A percentile compares a stretch with the other conserved stretches of the same genome.
Conservation (phyloP, 208 protist genomes). For the Leishmania aethiopica region DNA sequence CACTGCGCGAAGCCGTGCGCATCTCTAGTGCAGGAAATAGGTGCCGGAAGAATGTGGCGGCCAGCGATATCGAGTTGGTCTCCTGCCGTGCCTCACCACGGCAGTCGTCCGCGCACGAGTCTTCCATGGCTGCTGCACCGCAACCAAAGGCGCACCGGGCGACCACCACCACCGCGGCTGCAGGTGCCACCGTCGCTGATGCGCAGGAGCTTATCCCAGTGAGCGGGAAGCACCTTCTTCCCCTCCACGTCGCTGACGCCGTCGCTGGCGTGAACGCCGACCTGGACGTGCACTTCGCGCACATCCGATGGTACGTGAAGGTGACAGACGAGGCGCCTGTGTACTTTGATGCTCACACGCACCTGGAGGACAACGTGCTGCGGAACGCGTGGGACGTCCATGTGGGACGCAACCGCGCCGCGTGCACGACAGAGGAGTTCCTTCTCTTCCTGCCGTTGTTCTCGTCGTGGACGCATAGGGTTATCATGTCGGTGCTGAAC, state of each 20-base stretch:
- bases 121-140: neutral
- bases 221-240: constrained; percentile 25
- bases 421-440: constrained; percentile 68
- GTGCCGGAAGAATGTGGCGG: neutral
- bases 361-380: constrained; percentile 60
- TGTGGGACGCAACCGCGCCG: constrained; percentile 58
- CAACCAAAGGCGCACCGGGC: neutral
- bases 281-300: constrained; percentile 54
- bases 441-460: constrained; percentile 46
- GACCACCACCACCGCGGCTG: neutral
- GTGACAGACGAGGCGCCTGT: constrained; percentile 29
- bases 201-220: constrained; percentile 22
- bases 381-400: constrained; percentile 53
- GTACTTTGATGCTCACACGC: constrained; percentile 46
- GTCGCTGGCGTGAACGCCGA: constrained; percentile 50
- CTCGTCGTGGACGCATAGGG: constrained; percentile 50
- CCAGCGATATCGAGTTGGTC: neutral
- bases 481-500: constrained; percentile 65
- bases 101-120: neutral
- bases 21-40: neutral
- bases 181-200: neutral
- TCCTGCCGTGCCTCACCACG: neutral
- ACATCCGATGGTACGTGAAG: constrained; percentile 72
- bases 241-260: constrained; percentile 19
- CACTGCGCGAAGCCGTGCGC: neutral